phyloP scores from a whole-genome alignment of 2,329 filamentous ascomycete species.

The Penicillium freii region DNA sequence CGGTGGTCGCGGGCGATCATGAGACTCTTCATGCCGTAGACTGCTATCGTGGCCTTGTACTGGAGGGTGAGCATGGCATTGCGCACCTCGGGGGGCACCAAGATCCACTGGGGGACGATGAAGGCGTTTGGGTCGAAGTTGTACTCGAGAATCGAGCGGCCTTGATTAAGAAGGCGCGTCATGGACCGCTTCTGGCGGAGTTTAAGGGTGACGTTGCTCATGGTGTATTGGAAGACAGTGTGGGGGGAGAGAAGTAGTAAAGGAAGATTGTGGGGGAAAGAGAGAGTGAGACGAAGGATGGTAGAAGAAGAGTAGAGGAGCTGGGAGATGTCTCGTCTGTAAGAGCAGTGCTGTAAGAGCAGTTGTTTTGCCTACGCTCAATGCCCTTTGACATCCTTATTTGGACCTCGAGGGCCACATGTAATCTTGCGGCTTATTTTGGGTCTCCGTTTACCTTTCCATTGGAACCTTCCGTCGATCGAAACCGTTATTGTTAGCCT shows the following conservation, averaged over 20 bases:
- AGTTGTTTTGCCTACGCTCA: not conserved
- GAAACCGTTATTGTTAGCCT: not conserved
- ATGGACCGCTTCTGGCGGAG: constrained; percentile 2
- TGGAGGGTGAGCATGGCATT: constrained; percentile 16
- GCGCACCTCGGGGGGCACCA: not conserved
- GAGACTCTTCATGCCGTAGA: constrained; percentile 17
- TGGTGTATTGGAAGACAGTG: not conserved
- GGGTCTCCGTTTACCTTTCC: not conserved
- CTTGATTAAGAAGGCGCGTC: not conserved
- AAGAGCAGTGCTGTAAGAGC: not conserved
- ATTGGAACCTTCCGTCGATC: not conserved
- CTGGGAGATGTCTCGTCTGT: not conserved
- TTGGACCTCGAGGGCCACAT: not conserved
- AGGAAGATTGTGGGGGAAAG: not conserved
- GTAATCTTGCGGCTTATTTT: not conserved
- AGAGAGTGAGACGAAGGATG: not conserved
- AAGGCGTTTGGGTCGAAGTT: constrained; percentile 16
- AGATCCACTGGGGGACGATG: constrained; percentile 16
- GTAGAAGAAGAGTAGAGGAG: not conserved
- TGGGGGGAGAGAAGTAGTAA: not conserved
- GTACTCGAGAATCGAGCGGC: constrained; percentile 15
- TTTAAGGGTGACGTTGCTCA: not conserved
- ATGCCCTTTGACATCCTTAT: not conserved
- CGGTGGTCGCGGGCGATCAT: constrained; percentile 17
- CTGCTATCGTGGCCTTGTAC: constrained; percentile 15